Evolutionary conservation across 2,329 filamentous ascomycete genomes (phyloP), one percentile per base, ranked within the genome.

Genomic region (Fusarium tupiense): DNA sequence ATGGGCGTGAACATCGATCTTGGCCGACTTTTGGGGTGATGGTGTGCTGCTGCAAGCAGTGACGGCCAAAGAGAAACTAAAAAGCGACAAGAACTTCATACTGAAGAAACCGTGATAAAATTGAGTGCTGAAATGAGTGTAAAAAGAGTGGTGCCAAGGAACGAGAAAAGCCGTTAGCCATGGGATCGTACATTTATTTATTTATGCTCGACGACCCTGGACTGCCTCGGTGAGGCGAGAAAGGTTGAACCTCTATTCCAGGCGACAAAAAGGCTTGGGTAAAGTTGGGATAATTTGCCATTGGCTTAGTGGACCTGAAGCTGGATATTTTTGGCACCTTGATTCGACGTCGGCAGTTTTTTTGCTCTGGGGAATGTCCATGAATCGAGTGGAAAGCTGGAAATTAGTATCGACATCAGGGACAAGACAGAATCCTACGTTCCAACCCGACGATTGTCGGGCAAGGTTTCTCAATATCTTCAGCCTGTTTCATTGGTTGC

Each of bases 1-100:
- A 8, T 69, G 67, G 2, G 67, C 20, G 3, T 69, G 67, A 8
- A 69, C 67, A 13, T 69, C 67, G 4, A 69, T 52, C 26, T 69
- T 69, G 33, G 67, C 20, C 4, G 58, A 64, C 10, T 64, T 69
- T 2, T 40, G 35, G 7, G 54, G 57, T n/a, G 66, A 40, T 4
- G 31, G 49, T 11, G 57, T 41, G 5, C 64, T 64, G 7, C 53
- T n/a, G 22, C 49, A 69, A 22, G 65, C 64, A 46, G 50, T 24
- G 3, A 44, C 67, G 2, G 43, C 19, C 0, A 69, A 5, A 24
- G 24, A 31, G 12, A 69, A 43, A 26, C 49, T 31, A 3, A 69
- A 35, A 4, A 64, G 19, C 0, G 49, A 62, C 14, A 69, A 40
- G 3, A 52, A 43, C n/a, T 57, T 69, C 67, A 69, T 64, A 4